Evolutionary conservation across 768 basidiomycete species (phyloP).

Genomic region (Rickenella mellea): DNA sequence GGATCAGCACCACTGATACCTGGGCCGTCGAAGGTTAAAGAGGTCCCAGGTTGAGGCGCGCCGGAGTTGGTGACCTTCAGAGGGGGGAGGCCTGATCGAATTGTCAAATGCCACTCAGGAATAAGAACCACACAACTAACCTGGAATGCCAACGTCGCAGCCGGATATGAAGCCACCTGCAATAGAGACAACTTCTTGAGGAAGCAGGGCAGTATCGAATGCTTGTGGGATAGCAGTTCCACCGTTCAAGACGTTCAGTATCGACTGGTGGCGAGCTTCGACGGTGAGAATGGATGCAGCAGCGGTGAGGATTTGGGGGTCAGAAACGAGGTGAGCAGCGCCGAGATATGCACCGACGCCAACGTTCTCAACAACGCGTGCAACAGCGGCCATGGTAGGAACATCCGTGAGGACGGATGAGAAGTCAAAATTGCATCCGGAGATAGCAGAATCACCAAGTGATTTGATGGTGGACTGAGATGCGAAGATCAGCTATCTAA

Average conservation of each 20-base stretch:
- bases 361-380: constrained; percentile 67
- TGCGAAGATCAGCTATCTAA: constrained; percentile 1
- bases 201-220: constrained; percentile 67
- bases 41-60: constrained; percentile 45
- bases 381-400: constrained; percentile 56
- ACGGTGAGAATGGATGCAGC: constrained; percentile 69
- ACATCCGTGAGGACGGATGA: constrained; percentile 53
- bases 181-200: constrained; percentile 62
- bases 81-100: constrained; percentile 41
- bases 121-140: constrained; percentile 21
- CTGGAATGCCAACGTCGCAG: constrained; percentile 51
- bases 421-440: constrained; percentile 63
- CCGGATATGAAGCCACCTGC: constrained; percentile 60
- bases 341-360: constrained; percentile 76
- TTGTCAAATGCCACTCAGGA: not conserved
- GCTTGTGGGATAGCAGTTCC: constrained; percentile 53
- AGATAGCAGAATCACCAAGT: constrained; percentile 44
- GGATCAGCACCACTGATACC: no score
- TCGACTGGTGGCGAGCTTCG: constrained; percentile 76
- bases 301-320: constrained; percentile 51
- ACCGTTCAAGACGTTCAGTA: constrained; percentile 61
- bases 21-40: constrained; percentile 44
- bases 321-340: constrained; percentile 50
- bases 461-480: constrained; percentile 37
- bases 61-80: constrained; percentile 58